Evolutionary conservation across 257 asterid species (phyloP).

Genomic region (Rubia yunnanensis): DNA sequence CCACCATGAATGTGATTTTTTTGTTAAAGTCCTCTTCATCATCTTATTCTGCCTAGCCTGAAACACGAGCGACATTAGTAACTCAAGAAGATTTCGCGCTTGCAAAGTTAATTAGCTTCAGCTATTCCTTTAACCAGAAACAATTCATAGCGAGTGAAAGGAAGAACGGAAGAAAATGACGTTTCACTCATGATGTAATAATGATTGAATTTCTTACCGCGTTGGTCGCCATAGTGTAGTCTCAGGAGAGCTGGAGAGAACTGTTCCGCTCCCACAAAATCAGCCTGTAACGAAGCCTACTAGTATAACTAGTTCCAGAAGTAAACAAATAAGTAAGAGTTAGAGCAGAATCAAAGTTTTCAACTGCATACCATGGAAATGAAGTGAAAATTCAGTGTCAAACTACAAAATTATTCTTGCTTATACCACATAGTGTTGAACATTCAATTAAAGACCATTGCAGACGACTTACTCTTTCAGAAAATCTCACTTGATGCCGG

Average conservation of each 20-base stretch:
- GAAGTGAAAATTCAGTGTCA: background rate
- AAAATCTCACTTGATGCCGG: background rate
- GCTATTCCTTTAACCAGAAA: background rate
- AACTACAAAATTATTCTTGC: background rate
- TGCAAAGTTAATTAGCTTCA: background rate
- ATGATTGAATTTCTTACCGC: constrained; percentile 11
- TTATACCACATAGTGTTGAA: background rate
- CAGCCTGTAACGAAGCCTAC: constrained; percentile 3
- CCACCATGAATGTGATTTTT: constrained; percentile 84
- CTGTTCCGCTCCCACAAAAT: background rate
- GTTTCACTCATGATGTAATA: background rate
- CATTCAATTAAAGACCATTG: background rate
- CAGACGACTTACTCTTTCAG: no score
- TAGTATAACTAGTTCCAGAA: background rate
- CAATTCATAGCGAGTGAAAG: background rate
- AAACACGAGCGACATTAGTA: constrained; percentile 1
- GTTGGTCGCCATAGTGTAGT: constrained; percentile 16
- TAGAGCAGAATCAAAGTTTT: background rate
- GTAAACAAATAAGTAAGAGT: background rate
- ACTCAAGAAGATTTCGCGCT: background rate
- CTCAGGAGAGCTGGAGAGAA: constrained; percentile 1
- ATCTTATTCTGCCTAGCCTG: constrained; percentile 45
- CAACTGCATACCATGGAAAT: background rate
- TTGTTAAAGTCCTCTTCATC: constrained; percentile 52
- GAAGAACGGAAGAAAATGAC: background rate